Evolutionary conservation across 441 rosid species (phyloP).

Genomic region (Populus hybrid): DNA sequence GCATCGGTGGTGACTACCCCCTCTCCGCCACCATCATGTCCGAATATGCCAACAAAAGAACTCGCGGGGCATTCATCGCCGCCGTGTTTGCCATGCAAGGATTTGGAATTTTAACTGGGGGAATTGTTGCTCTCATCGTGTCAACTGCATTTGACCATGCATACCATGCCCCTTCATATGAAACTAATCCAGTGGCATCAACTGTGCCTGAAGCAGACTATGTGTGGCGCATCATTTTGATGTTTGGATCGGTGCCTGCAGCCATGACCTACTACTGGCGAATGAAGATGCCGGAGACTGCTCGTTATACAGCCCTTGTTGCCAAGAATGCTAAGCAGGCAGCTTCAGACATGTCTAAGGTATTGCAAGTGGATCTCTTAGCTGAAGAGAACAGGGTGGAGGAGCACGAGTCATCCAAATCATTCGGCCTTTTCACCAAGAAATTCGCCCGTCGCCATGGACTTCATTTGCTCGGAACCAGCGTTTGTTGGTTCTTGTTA

Average conservation of each 20-base stretch:
- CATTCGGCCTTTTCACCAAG: slow-evolving; percentile 52
- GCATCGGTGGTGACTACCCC: slow-evolving; percentile 82
- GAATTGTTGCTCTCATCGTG: slow-evolving; percentile 51
- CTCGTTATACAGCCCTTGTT: slow-evolving; percentile 77
- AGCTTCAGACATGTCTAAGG: slow-evolving; percentile 71
- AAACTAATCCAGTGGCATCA: slow-evolving; percentile 43
- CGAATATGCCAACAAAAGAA: slow-evolving; percentile 71
- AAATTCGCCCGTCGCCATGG: slow-evolving; percentile 53
- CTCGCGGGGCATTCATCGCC: slow-evolving; percentile 79
- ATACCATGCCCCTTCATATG: slow-evolving; percentile 46
- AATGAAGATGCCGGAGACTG: slow-evolving; percentile 79
- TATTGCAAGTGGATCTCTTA: slow-evolving; percentile 55
- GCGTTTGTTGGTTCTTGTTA: slow-evolving; percentile 66
- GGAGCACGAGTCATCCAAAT: slow-evolving; percentile 15
- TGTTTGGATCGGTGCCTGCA: slow-evolving; percentile 75
- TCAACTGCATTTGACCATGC: slow-evolving; percentile 38
- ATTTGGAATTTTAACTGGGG: slow-evolving; percentile 65
- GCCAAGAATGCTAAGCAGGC: slow-evolving; percentile 71
- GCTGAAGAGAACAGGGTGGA: slow-evolving; percentile 44
- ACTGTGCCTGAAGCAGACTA: slow-evolving; percentile 63
- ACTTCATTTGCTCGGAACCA: slow-evolving; percentile 60
- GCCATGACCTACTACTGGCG: slow-evolving; percentile 68
- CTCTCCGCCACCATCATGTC: slow-evolving; percentile 84
- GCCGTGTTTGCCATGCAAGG: slow-evolving; percentile 89
- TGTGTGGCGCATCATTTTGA: slow-evolving; percentile 63